Base-by-base conservation (phyloP, 129 eudicot genomes). In the Rutidosis leptorrhynchoides region DNA sequence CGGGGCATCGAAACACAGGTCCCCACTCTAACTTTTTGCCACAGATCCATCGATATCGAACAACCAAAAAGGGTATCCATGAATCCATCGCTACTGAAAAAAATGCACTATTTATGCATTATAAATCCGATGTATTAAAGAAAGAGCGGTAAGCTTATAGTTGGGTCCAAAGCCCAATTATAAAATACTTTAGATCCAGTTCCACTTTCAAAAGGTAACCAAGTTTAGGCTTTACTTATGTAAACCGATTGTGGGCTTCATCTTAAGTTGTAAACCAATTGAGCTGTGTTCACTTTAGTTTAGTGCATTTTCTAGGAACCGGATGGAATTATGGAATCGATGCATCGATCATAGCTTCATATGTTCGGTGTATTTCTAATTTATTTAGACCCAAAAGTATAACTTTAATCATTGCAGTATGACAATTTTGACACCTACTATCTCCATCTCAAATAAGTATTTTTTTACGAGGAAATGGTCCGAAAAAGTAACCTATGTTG, bases 361-460 rank as follows among this genome's bases (percentile, higher is more conserved):
- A 37, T n/a, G n/a, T n/a, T n/a, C n/a, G n/a, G n/a, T n/a, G n/a
- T 40, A 40, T 16, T 2, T 40, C n/a, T n/a, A 4, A 45, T 15
- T 53, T 14, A 30, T 9, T 22, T 73, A 17, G 26, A 62, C 60
- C 48, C 24, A 42, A 26, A 57, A 54, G 19, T 42, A 58, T 43
- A 43, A 48, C 55, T 6, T 14, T 7, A 58, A 32, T 59, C 48
- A 45, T 59, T 27, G n/a, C 60, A 33, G 27, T 15, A 27, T 49
- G 46, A 40, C n/a, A 12, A 37, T 11, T n/a, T n/a, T 10, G 45
- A 11, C 45, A 10, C 10, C 45, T 37, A n/a, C n/a, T n/a, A n/a
- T n/a, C n/a, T n/a, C n/a, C n/a, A n/a, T n/a, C n/a, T n/a, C n/a
- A n/a, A n/a, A n/a, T n/a, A n/a, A n/a, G n/a, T n/a, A n/a, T n/a